These are phyloP conservation scores for Lagenidium giganteum DNA, from an alignment of 352 stramenopile genomes.

Conservation along the genomic window DNA sequence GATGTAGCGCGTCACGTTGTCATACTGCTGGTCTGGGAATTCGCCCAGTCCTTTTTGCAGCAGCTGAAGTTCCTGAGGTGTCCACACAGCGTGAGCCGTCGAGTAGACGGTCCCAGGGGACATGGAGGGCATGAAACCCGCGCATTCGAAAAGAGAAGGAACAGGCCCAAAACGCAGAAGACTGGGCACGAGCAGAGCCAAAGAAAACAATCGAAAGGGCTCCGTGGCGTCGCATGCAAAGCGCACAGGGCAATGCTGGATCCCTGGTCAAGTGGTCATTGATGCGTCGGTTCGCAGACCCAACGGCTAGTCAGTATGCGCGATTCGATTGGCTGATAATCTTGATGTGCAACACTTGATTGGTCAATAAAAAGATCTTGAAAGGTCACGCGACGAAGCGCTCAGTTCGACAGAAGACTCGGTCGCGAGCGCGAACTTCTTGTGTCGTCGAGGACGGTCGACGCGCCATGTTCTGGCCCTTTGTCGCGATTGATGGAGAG, in stretches of 20 bases:
- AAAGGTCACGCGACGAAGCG: conserved; percentile 10
- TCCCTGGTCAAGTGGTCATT: too few species aligned
- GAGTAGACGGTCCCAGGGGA: conserved; percentile 60
- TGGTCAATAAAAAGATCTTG: conserved; percentile 12
- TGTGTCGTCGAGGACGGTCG: neutral
- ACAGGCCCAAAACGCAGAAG: too few species aligned
- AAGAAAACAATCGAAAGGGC: too few species aligned
- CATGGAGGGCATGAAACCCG: conserved; percentile 58
- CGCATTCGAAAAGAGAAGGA: too few species aligned
- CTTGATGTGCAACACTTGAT: neutral
- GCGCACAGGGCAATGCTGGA: too few species aligned
- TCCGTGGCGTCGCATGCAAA: too few species aligned
- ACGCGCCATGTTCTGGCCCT: conserved; percentile 61
- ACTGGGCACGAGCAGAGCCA: too few species aligned
- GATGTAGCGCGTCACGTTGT: conserved; percentile 83
- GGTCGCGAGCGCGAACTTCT: neutral
- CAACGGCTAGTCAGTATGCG: too few species aligned
- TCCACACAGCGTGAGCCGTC: conserved; percentile 48
- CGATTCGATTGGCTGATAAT: too few species aligned
- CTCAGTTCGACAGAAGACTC: neutral
- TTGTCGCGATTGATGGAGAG: conserved; percentile 51
- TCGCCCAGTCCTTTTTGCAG: conserved; percentile 48
- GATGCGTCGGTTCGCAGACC: too few species aligned
- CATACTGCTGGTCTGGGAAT: conserved; percentile 53
- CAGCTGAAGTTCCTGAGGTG: conserved; percentile 54